Evolutionary conservation across 139 green algal genomes (phyloP).

Genomic region (Auxenochlorella protothecoides): DNA sequence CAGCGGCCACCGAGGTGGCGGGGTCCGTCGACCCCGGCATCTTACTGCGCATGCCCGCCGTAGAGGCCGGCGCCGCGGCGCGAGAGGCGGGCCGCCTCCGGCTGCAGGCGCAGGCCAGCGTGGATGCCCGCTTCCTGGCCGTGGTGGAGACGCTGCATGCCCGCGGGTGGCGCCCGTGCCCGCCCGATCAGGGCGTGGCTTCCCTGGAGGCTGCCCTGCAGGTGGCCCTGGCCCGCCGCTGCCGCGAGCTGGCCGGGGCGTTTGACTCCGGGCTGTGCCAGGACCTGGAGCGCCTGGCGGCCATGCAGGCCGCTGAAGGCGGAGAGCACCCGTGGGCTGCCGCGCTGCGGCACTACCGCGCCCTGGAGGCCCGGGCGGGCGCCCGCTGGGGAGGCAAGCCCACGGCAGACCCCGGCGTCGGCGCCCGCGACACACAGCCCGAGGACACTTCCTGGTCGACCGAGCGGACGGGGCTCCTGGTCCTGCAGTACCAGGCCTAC

Average conservation of each 20-base stretch:
- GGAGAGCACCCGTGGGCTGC: neutral
- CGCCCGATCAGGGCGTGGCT: too few species aligned
- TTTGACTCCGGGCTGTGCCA: constrained; percentile 6
- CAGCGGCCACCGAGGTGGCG: too few species aligned
- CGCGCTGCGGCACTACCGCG: neutral
- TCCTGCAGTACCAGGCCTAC: constrained; percentile 4
- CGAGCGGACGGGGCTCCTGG: too few species aligned
- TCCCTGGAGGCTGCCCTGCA: neutral
- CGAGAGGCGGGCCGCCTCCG: neutral
- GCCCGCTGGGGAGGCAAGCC: too few species aligned
- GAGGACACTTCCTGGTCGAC: too few species aligned
- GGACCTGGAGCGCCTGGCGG: constrained; percentile 8
- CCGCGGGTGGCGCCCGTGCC: too few species aligned
- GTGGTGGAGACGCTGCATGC: constrained; percentile 2
- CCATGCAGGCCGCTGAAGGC: neutral
- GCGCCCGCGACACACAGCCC: too few species aligned
- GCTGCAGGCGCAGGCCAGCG: neutral
- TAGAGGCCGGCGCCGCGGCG: too few species aligned
- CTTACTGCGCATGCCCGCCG: too few species aligned
- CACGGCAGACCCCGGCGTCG: too few species aligned
- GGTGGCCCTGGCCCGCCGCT: constrained; percentile 1
- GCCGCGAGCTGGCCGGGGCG: neutral
- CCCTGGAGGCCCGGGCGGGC: neutral
- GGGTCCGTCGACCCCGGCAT: too few species aligned
- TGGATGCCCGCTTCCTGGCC: constrained; percentile 9